Base-by-base conservation (phyloP, 176 grass and related monocot species). In the Thalia dealbata region DNA sequence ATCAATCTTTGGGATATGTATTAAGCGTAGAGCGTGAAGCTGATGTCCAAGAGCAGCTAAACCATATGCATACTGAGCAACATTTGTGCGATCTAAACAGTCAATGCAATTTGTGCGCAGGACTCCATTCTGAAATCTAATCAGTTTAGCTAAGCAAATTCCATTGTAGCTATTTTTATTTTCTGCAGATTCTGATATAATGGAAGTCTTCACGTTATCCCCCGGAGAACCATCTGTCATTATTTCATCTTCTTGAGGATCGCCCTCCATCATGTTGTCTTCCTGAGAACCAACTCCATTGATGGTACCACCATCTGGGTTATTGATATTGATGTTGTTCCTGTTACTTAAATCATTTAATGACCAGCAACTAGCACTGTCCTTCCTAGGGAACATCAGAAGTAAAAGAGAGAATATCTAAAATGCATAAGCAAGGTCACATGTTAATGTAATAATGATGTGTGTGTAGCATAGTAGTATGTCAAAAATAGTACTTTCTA, bases 61-160 rank as follows among this genome's bases (percentile, higher is more conserved):
- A 75, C 89, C 93, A 62, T 86, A 90, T 30, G 89, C 89, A 82
- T 90, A 96, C 52, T 96, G 93, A 41, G 93, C 93, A 66, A 96
- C 93, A 83, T 92, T 97, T 54, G 93, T 97, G 61, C 93, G 93
- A 84, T 97, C 93, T 65, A 97, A 81, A 50, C 93, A 97, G 55
- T 97, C 93, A 38, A 97, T 90, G 78, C 93, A 97, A 81, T 97
- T 97, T 29, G 93, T 90, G 64, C 93, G 82, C 27, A 97, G 73
- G 35, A 97, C 79, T 63, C 93, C 93, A 55, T 82, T 90, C 61
- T 97, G 93, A 56, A 97, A 84, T 59, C 73, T 90, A 15, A 82
- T 83, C 43, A 76, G 65, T 66, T 84, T 89, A 73, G 79, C 73
- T 28, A 50, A 68, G 44, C 73, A 56, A 13, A 68, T 69, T 82